Base-by-base conservation (phyloP, 2,329 filamentous ascomycete species). In the Fusarium sp. region DNA sequence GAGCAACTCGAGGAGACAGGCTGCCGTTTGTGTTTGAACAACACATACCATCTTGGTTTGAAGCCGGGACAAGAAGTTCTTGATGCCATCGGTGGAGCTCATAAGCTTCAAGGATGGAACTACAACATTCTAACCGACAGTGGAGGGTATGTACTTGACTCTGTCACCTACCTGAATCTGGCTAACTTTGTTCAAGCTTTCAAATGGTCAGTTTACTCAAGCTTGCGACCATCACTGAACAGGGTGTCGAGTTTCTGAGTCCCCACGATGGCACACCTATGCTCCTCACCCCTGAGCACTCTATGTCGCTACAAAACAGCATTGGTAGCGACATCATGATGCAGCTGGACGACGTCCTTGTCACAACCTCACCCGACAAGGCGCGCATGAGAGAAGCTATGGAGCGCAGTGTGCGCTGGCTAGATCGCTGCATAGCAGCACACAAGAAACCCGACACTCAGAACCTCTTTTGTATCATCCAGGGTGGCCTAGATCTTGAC, bases 311-410 rank as follows among this genome's bases (percentile, higher is more conserved):
- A 5, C 96, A 99, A 82, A 98, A 99, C 83, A 96, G 93, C 64
- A 99, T 99, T 79, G 96, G 96, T 73, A 97, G 94, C 73, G 96
- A 99, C 84, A 98, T 99, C 77, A 98, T 98, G 76, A 99, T 99
- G 97, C 97, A 99, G 84, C 91, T 99, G 5, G 96, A 99, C 86
- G 97, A 99, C 83, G 97, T 99, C 16, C 93, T 99, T 61, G 96
- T 95, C 34, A 98, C 96, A 0, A 99, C 96, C 0, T 98, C 95
- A 0, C 96, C 96, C 0, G 96, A 99, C 82, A 87, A 90, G 65
- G 92, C 87, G 22, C 92, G 97, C 62, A 98, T 99, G 90, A 90
- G 92, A 71, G 94, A 98, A 83, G 96, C 96, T 59, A 98, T 98
- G 95, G 89, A 96, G 79, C 92, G 96, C 64, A 98, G 94, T 64